These are phyloP conservation scores for Arthrobotrys iridis DNA, from an alignment of 2,329 filamentous ascomycete genomes.

Conservation along the genomic window DNA sequence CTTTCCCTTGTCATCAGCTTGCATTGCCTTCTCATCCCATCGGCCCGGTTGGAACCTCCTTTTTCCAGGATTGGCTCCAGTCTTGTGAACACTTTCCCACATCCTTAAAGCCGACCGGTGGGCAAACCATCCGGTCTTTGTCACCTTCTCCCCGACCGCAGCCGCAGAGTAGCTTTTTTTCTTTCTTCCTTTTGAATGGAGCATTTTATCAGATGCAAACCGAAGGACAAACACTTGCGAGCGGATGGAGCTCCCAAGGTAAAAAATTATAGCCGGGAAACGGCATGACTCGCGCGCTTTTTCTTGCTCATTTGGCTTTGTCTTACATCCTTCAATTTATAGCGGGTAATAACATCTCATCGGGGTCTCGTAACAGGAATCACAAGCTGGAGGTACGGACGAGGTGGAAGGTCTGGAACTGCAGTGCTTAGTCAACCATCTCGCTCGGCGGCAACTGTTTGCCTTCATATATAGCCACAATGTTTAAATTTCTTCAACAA, in stretches of 20 bases:
- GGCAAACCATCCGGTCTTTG: conserved; percentile 10
- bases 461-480: conserved; percentile 22
- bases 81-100: neutral
- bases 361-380: conserved; percentile 5
- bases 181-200: too few relatives aligned
- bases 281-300: conserved; percentile 22
- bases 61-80: neutral
- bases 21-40: conserved; percentile 14
- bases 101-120: conserved; percentile 38
- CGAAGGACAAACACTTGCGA: conserved; percentile 4
- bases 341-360: neutral
- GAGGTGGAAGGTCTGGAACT: conserved; percentile 2
- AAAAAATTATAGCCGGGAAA: conserved; percentile 31
- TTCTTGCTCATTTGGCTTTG: neutral
- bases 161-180: neutral
- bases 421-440: conserved; percentile 25
- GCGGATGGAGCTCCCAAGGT: neutral
- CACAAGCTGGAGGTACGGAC: conserved; percentile 16
- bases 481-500: too few relatives aligned
- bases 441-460: conserved; percentile 2
- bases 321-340: neutral
- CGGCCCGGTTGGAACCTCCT: conserved; percentile 22
- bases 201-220: conserved; percentile 13
- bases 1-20: conserved; percentile 31
- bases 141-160: conserved; percentile 29